Conservation (phyloP, 805 yeast species). For the Pichia deserticola region DNA sequence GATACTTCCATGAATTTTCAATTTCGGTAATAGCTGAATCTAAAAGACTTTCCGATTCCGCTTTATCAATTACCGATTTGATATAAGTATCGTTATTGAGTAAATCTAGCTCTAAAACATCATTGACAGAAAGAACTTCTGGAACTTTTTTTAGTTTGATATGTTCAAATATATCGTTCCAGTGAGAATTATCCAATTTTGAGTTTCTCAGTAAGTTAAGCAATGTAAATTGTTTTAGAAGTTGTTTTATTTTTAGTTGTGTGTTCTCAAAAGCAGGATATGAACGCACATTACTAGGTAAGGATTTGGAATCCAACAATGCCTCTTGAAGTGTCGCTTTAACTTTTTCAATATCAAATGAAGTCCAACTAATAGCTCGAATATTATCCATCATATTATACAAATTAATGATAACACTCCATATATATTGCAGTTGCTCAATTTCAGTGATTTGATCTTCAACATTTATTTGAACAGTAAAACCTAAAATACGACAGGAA, state of each 20-base stretch:
- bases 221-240: constrained; percentile 32
- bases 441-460: constrained; percentile 39
- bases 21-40: constrained; percentile 50
- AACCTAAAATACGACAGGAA: constrained; percentile 30
- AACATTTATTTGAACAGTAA: constrained; percentile 18
- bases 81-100: constrained; percentile 37
- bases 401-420: constrained; percentile 52
- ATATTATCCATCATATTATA: constrained; percentile 40
- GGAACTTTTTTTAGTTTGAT: constrained; percentile 14
- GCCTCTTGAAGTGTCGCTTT: constrained; percentile 46
- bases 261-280: constrained; percentile 61
- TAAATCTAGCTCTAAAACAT: constrained; percentile 55
- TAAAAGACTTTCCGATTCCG: constrained; percentile 64
- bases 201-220: constrained; percentile 46
- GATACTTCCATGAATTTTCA: constrained; percentile 46
- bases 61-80: constrained; percentile 46
- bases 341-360: constrained; percentile 37
- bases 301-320: constrained; percentile 35
- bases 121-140: constrained; percentile 36
- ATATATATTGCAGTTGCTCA: constrained; percentile 48
- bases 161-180: constrained; percentile 42
- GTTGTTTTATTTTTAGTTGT: constrained; percentile 36
- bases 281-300: constrained; percentile 55
- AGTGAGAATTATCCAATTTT: constrained; percentile 57
- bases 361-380: constrained; percentile 40